Evolutionary conservation across 306 rosid genomes (phyloP), one percentile per base, ranked within the genome.

Genomic region (Inga laurina): DNA sequence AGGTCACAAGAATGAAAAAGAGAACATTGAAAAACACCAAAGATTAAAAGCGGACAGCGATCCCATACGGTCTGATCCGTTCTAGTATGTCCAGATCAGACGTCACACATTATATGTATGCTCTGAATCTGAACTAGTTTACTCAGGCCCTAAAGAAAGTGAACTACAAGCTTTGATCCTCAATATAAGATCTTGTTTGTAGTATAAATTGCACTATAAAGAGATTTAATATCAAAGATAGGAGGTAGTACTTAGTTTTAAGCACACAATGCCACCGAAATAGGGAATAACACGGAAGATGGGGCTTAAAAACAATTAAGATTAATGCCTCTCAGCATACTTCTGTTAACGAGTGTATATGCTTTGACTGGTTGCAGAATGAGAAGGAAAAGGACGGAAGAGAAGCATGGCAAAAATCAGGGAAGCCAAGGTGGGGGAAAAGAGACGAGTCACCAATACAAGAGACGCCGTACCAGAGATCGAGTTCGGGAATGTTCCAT

Each of bases 401-500:
- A 49, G 67, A 4, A 16, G 12, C 56, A 22, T 49, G 15, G 46
- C 21, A 46, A 18, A 11, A 79, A 1, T 5, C 13, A 4, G 3
- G 24, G 49, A 22, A 7, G 13, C 41, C 15, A 27, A 39, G 56
- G 22, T 9, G 45, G 43, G 12, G 39, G 2, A 7, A 72, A 30
- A 13, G 69, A 37, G 12, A 76, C 34, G 11, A 21, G 8, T 18
- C 24, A 30, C 61, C 66, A 27, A 8, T 8, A 24, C 73, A 64
- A 9, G 82, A 48, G 22, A 68, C 75, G 82, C 32, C 75, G 64
- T 5, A 39, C 52, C 37, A 57, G 70, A 54, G 51, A 57, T 48
- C 75, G 75, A 21, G 43, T 30, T 18, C 48, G 49, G 32, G 24
- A 21, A 16, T 79, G 82, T 49, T 46, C 24, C 49, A 79, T 79